Percentiles rank a stretch among this genome's conserved stretches.
These are phyloP conservation scores for Phytophthora foliorum DNA, from an alignment of 352 stramenopile genomes.

Conservation along the genomic window DNA sequence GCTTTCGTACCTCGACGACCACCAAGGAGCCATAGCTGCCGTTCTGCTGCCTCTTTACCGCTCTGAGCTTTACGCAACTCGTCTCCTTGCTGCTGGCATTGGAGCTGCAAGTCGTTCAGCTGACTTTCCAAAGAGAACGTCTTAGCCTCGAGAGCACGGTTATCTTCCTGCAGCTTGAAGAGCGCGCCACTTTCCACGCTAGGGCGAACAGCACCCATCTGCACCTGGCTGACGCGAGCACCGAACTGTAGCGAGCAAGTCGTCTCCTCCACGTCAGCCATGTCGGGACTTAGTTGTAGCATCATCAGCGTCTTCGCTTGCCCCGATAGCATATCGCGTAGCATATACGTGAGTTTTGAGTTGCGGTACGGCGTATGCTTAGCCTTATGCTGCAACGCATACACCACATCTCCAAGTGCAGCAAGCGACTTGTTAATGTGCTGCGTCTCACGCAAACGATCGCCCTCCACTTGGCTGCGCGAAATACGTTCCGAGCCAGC, in stretches of 20 bases:
- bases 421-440: constrained; percentile 99
- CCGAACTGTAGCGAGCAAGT: constrained; percentile 93
- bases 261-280: constrained; percentile 85
- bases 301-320: constrained; percentile 95
- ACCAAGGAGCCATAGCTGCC: constrained; percentile 55
- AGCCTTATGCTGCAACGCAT: constrained; percentile 91
- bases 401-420: constrained; percentile 98
- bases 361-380: constrained; percentile 97
- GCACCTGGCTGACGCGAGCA: constrained; percentile 89
- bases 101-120: constrained; percentile 53
- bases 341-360: constrained; percentile 95
- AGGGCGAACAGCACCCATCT: constrained; percentile 86
- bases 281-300: constrained; percentile 90
- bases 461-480: constrained; percentile 83
- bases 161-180: constrained; percentile 78
- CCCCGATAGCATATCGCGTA: constrained; percentile 92
- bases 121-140: constrained; percentile 39
- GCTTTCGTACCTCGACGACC: constrained; percentile 39
- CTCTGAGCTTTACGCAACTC: constrained; percentile 55
- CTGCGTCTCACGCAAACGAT: constrained; percentile 96
- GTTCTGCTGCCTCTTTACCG: constrained; percentile 54
- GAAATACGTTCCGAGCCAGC: constrained; percentile 96
- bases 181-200: constrained; percentile 86
- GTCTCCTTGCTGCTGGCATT: constrained; percentile 58
- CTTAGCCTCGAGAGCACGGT: constrained; percentile 53